Evolutionary conservation across 169 alveolate species (phyloP).

Genomic region (Cryptosporidium meleagridis): DNA sequence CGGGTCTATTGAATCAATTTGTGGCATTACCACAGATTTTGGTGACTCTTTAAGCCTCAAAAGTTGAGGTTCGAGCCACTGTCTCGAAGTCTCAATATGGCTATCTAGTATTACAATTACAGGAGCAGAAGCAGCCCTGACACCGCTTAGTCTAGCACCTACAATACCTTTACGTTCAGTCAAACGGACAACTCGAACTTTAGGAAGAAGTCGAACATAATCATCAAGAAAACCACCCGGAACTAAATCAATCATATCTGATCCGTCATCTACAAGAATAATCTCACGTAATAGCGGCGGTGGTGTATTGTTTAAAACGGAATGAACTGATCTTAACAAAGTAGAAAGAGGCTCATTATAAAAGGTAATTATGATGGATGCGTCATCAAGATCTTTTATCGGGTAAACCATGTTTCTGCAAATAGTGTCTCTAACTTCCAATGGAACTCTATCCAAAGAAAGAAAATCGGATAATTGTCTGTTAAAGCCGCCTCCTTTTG

Average conservation of each 20-base stretch:
- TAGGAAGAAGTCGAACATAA: slow-evolving; percentile 72
- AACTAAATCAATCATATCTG: slow-evolving; percentile 71
- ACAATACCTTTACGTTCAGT: slow-evolving; percentile 73
- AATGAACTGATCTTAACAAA: slow-evolving; percentile 77
- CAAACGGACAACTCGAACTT: slow-evolving; percentile 54
- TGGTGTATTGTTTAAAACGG: slow-evolving; percentile 79
- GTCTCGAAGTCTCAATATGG: slow-evolving; percentile 76
- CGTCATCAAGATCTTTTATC: slow-evolving; percentile 69
- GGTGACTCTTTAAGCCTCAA: slow-evolving; percentile 71
- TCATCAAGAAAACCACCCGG: slow-evolving; percentile 77
- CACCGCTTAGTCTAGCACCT: slow-evolving; percentile 77
- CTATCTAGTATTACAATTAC: slow-evolving; percentile 77
- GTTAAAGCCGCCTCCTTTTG: slow-evolving; percentile 58
- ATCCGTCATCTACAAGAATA: slow-evolving; percentile 76
- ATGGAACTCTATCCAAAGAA: slow-evolving; percentile 51
- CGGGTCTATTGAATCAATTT: slow-evolving; percentile 71
- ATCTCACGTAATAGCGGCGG: slow-evolving; percentile 78
- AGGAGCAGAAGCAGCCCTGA: slow-evolving; percentile 70
- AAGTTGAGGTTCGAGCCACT: slow-evolving; percentile 80
- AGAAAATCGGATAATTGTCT: slow-evolving; percentile 51
- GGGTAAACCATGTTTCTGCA: slow-evolving; percentile 35
- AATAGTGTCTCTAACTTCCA: slow-evolving; percentile 41
- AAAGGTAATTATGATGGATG: slow-evolving; percentile 74
- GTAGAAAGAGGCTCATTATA: slow-evolving; percentile 76
- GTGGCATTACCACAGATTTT: slow-evolving; percentile 77